Evolutionary conservation across 108 stramenopile species (phyloP).

Genomic region (Aureococcus anophagefferens): DNA sequence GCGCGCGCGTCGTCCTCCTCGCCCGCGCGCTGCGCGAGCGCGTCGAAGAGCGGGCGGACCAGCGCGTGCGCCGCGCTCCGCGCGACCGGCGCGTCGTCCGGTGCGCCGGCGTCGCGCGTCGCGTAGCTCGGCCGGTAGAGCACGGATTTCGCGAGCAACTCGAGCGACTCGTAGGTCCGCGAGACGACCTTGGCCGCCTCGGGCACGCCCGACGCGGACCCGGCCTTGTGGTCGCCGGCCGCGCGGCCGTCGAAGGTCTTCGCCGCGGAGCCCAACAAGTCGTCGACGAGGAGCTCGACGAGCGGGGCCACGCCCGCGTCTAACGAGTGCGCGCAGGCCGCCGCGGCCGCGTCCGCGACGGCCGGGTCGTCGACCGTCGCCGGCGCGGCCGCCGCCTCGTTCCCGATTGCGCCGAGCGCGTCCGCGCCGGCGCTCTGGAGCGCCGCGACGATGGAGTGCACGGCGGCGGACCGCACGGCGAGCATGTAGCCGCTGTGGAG

Average conservation of each 20-base stretch:
- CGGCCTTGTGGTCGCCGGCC: not conserved
- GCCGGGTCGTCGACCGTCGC: constrained; percentile 10
- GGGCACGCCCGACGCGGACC: not conserved
- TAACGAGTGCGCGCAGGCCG: constrained; percentile 15
- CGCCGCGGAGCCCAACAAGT: constrained; percentile 27
- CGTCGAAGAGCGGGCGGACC: not conserved
- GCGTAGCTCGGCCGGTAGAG: constrained; percentile 39
- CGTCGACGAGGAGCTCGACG: constrained; percentile 31
- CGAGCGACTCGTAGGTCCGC: constrained; percentile 25
- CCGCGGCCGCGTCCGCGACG: not conserved
- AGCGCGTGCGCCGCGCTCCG: not conserved
- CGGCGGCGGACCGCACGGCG: constrained; percentile 66
- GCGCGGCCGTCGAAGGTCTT: constrained; percentile 15
- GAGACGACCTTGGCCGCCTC: constrained; percentile 32
- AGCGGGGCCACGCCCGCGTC: constrained; percentile 20
- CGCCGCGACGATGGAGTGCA: constrained; percentile 66
- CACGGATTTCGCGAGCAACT: constrained; percentile 20
- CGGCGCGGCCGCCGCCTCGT: too few relatives aligned
- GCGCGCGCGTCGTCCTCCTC: not conserved
- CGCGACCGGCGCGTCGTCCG: constrained; percentile 14
- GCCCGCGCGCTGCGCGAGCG: not conserved
- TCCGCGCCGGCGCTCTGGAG: constrained; percentile 5
- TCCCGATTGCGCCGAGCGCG: too few relatives aligned
- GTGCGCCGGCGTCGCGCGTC: constrained; percentile 26
- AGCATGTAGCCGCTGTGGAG: constrained; percentile 83